Evolutionary conservation across 352 stramenopile species (phyloP), one percentile per base, ranked within the genome.

Genomic region (Phytophthora podocarpi): DNA sequence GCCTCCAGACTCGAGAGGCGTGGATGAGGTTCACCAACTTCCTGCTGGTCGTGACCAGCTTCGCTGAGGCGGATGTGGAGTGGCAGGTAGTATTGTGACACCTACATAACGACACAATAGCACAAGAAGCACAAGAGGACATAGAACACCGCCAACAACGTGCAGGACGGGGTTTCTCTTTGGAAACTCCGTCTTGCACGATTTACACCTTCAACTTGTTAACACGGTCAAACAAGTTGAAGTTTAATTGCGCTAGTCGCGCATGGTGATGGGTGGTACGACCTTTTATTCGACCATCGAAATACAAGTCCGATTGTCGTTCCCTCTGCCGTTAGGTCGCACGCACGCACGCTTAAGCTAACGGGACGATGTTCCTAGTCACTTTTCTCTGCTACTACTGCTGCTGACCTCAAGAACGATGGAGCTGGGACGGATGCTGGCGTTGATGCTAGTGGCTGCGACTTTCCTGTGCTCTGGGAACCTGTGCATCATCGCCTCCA

Each of bases 401-500:
- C 21, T 28, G 3, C n/a, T n/a, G n/a, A n/a, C n/a, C n/a, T n/a
- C n/a, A 6, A 34, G n/a, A 23, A 20, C 41, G 4, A 76, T 76
- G 62, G 50, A 68, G 31, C 20, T 89, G 24, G 32, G 58, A 48
- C 59, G 50, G 23, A 87, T 40, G 58, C 32, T 90, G 15, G 16
- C 30, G 12, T 67, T 84, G 23, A 90, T 95, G 84, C 67, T 90
- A 15, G 59, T 78, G 36, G 75, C 77, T 39, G 80, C 82, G 32
- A 60, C 61, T 49, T 84, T 95, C 54, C 55, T 93, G 40, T 91
- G 79, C 51, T 85, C 85, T 2, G 83, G 85, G 23, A 93, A 93
- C 26, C 64, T 96, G 27, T 91, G 77, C 67, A 96, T 96, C 65
- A 90, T 89, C 65, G 85, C 83, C 34, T 96, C 87, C 47, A 94